Evolutionary conservation across 352 stramenopile genomes (phyloP), one percentile per base, ranked within the genome.

Genomic region (Pythium periplocum): DNA sequence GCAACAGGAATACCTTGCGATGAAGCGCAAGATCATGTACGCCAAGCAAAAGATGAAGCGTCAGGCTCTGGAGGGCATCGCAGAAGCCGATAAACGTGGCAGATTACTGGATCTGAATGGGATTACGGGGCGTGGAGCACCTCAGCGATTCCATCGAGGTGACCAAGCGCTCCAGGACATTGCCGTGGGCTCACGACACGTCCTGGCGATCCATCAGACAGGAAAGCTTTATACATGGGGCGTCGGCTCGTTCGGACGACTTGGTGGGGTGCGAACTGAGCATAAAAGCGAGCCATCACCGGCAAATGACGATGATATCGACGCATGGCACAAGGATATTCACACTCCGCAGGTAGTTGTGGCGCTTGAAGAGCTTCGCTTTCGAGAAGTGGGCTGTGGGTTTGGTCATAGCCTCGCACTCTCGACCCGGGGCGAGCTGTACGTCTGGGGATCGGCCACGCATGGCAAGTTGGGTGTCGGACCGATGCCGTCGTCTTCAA

Each of bases 391-490:
- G 8, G 69, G 74, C 4, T 89, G 77, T 44, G 79, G 77, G 0
- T 92, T 85, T 60, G 60, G 75, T 9, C 82, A 92, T 57, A 92
- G 73, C 41, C 33, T 92, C 8, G 82, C 82, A 2, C 67, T 92
- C 35, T 75, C 77, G 4, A 77, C 56, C 2, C 64, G 81, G 12
- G 79, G 82, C 17, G 64, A 78, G n/a, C 70, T 93, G n/a, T 90
- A 80, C 32, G 68, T 69, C 0, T 93, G 82, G 82, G 82, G 82
- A 0, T 90, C 82, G 12, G 73, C 74, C 2, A 87, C 73, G 3
- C 75, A 83, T 38, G 82, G 82, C 1, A 93, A 92, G 44, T 69
- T 93, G 32, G 82, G 82, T 2, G 63, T 93, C 9, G 79, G 79
- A 0, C 42, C 54, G 0, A 55, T 87, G 8, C 30, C 53, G 8